Evolutionary conservation across 108 stramenopile species (phyloP).

Genomic region (Skeletonema menzelii): DNA sequence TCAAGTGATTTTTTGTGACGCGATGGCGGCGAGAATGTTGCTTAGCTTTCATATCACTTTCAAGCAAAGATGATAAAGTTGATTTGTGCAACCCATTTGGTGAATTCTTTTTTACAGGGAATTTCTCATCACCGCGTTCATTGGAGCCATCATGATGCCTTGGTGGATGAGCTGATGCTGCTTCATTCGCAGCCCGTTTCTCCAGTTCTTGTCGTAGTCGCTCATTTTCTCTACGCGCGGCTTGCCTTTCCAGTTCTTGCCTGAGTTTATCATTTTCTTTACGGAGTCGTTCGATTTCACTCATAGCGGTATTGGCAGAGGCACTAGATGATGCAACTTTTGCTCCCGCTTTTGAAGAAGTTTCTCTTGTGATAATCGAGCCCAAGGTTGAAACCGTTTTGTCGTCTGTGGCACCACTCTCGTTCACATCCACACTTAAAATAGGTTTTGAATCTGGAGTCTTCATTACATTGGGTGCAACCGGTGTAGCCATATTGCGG

Average conservation of each 20-base stretch:
- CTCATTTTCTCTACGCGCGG: constrained; percentile 3
- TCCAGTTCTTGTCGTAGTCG: background rate
- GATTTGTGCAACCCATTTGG: background rate
- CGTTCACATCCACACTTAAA: background rate
- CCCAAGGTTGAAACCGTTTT: constrained; percentile 25
- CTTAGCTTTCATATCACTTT: background rate
- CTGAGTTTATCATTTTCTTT: constrained; percentile 34
- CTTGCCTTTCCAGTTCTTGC: constrained; percentile 10
- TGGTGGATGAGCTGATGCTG: background rate
- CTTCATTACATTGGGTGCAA: background rate
- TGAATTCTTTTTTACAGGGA: background rate
- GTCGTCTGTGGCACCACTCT: constrained; percentile 6
- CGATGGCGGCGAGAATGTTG: background rate
- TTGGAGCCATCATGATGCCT: background rate
- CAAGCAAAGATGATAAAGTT: background rate
- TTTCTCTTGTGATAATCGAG: constrained; percentile 31
- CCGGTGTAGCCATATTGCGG: background rate
- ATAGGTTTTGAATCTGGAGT: background rate
- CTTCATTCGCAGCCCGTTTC: background rate
- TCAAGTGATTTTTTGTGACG: constrained; percentile 10
- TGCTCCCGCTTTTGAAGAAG: background rate
- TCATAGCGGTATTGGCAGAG: constrained; percentile 13
- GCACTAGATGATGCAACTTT: background rate
- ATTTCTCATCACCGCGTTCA: background rate
- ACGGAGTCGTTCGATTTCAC: constrained; percentile 38